Base-by-base conservation (phyloP, 176 grass and related monocot species). In the Elaeis guineensis region DNA sequence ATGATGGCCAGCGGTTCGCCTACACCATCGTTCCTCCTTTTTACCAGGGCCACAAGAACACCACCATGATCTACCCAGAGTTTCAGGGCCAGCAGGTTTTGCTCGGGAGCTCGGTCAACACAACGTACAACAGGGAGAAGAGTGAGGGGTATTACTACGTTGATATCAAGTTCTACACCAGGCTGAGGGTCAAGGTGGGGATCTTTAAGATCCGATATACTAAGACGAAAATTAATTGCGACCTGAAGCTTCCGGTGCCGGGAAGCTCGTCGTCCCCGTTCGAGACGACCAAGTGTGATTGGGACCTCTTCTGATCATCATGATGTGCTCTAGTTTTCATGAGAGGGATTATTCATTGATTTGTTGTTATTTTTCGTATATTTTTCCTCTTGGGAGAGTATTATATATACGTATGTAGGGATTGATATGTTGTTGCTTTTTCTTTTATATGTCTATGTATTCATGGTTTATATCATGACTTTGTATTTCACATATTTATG, bases 221-320 rank as follows among this genome's bases (percentile, higher is more conserved):
- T 25, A 85, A 75, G 69, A 80, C 65, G n/a, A 85, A 76, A 69
- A 72, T 88, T 58, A 69, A 21, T 58, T 97, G 92, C 74, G 50
- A 11, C 39, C 39, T 97, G 18, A 76, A 70, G 55, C 51, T 97
- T 54, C 87, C 92, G 0, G 83, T 73, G 56, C 92, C 87, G 0
- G 82, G 79, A 8, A 74, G 49, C 7, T 16, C 65, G 49, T 2
- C 25, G 26, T 6, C 52, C 69, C 24, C 6, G 6, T 54, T 61
- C 55, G 70, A 65, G 26, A 52, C 57, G 21, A 95, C 83, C 18
- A 77, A 35, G 53, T 95, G 91, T 49, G 25, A 72, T 30, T 80
- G 87, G 1, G 60, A 82, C 64, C 1, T 56, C 9, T 87, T 76
- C 66, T 87, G 64, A 86, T 71, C 64, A 16, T 39, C 64, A 16